Evolutionary conservation across 164 flowering plant genomes (phyloP), one percentile per base, ranked within the genome.

Genomic region (Pachysandra terminalis): DNA sequence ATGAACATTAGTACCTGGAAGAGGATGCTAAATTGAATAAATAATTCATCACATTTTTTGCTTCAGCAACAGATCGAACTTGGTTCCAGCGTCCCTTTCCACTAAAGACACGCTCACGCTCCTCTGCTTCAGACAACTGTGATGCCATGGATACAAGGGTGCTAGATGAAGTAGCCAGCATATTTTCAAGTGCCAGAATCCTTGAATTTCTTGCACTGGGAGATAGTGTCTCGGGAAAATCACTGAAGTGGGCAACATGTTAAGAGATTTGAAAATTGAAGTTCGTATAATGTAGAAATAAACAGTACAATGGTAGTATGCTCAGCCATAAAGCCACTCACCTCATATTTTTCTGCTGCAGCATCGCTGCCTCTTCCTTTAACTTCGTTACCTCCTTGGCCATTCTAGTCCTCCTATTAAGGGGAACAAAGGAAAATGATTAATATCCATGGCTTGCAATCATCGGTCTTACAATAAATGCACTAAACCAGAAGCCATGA

Each of bases 181-280:
- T 93, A 75, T 90, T 96, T 78, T 96, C 98, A 66, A 96, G 98
- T 0, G 98, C 97, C 84, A 79, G 86, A 49, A 96, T 85, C 69
- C 99, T 88, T 10, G 99, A 96, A 66, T 85, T 96, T 82, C 98
- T 86, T 23, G 99, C 99, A 72, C 99, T 96, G 67, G 99, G 98
- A 58, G 99, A 96, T 95, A 96, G 75, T 58, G 81, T 61, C 57
- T 82, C 79, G 24, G 87, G 73, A 64, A 69, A 67, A 66, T 73
- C 72, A 49, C 98, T 89, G 85, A 78, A 73, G 52, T 26, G 16
- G 45, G 35, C 5, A 60, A 13, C 14, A 61, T 69, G 37, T 7
- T 56, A 54, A 48, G 8, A 19, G 48, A n/a, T 45, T 15, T 10
- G 51, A 15, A 10, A 45, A 45, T 45, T 3, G 37, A 32, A 32